A percentile compares a stretch with the other conserved stretches of the same genome.
These are phyloP conservation scores for Pyracantha coccinea DNA, from an alignment of 331 rosid species.

Conservation along the genomic window DNA sequence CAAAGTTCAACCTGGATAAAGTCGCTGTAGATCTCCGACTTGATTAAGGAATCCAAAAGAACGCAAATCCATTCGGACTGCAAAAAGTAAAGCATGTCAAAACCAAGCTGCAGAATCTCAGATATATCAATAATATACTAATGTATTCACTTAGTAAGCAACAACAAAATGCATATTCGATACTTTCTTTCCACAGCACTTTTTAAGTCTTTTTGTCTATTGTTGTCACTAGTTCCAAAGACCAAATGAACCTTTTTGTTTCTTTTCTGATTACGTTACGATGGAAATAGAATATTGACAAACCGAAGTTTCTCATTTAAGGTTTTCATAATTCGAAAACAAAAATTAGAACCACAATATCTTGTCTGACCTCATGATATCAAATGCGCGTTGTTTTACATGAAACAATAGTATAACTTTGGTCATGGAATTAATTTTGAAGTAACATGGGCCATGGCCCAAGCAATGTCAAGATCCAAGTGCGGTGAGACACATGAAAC, in stretches of 20 bases:
- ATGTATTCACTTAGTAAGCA: not conserved
- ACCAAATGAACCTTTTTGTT: not conserved
- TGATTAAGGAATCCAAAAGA: slow-evolving; percentile 35
- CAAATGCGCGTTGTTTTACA: not conserved
- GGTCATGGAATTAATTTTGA: not conserved
- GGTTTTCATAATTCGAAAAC: not conserved
- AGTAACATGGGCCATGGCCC: not conserved
- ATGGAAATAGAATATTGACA: not conserved
- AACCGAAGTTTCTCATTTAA: not conserved
- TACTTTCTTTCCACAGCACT: not conserved
- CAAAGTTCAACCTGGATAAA: slow-evolving; percentile 50
- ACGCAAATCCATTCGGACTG: slow-evolving; percentile 59
- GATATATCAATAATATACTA: not conserved
- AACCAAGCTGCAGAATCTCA: slow-evolving; percentile 1
- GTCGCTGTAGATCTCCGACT: slow-evolving; percentile 50
- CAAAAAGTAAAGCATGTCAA: slow-evolving; percentile 17
- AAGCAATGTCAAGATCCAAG: not conserved
- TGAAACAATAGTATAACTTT: not conserved
- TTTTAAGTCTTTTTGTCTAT: not conserved
- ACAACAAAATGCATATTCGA: not conserved
- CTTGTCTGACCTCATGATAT: not conserved
- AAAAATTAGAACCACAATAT: not conserved
- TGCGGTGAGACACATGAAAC: not conserved
- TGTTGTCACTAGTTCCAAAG: not conserved
- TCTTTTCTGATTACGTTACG: not conserved